Conservation (phyloP, 306 rosid species). For the Senna siamea region DNA sequence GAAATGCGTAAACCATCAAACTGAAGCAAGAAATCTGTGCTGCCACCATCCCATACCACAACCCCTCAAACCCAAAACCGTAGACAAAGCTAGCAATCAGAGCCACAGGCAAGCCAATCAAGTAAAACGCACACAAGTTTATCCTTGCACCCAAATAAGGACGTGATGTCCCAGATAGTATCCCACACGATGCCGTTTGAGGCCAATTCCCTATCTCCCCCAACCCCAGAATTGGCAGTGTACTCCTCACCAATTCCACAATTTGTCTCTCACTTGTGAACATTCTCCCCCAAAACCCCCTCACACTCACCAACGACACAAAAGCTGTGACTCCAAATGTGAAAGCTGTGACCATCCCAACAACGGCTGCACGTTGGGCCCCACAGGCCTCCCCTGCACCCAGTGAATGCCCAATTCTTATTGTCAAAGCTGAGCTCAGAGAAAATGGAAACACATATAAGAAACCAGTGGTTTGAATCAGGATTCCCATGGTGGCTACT, state of each 20-base stretch:
- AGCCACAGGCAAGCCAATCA: slow-evolving; percentile 77
- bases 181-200: slow-evolving; percentile 85
- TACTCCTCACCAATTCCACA: slow-evolving; percentile 55
- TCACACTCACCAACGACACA: slow-evolving; percentile 44
- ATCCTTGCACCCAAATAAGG: slow-evolving; percentile 83
- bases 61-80: slow-evolving; percentile 64
- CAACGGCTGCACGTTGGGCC: slow-evolving; percentile 63
- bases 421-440: slow-evolving; percentile 59
- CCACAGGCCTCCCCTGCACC: slow-evolving; percentile 73
- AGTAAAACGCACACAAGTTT: slow-evolving; percentile 79
- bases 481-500: slow-evolving; percentile 89
- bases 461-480: slow-evolving; percentile 82
- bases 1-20: slow-evolving; percentile 66
- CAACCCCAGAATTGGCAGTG: slow-evolving; percentile 77
- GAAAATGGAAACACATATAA: slow-evolving; percentile 78
- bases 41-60: slow-evolving; percentile 83
- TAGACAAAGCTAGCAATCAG: slow-evolving; percentile 53
- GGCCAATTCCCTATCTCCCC: slow-evolving; percentile 81
- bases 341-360: slow-evolving; percentile 62
- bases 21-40: slow-evolving; percentile 74
- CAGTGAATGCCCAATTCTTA: slow-evolving; percentile 75
- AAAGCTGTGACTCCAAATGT: slow-evolving; percentile 53
- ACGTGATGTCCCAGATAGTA: slow-evolving; percentile 73
- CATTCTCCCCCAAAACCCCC: slow-evolving; percentile 62
- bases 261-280: slow-evolving; percentile 76